Evolutionary conservation across 2,329 filamentous ascomycete genomes (phyloP), one percentile per base, ranked within the genome.

Genomic region (Aspergillus versicolor): DNA sequence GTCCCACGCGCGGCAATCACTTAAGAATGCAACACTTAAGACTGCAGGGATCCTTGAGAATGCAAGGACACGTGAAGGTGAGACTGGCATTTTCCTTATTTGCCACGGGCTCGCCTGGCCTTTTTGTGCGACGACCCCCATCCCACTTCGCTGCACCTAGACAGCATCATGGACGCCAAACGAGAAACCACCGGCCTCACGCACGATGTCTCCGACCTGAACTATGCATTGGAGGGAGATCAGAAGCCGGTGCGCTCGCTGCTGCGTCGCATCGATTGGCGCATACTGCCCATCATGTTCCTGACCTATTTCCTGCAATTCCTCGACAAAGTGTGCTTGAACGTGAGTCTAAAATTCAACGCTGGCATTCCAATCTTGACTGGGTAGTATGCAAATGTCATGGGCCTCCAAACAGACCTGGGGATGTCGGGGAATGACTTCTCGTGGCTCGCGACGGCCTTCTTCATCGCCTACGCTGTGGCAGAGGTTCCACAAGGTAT

Each of bases 221-320:
- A 7, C 15, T 1, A n/a, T 37, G 34, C 12, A 13, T 15, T 37
- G 34, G 34, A 37, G 3, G 34, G 34, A 5, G 7, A 7, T 52
- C 49, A 4, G 24, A 56, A 30, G 27, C 27, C 27, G 27, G 9
- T 30, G 17, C 38, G 30, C 15, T 70, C 71, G 2, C 68, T 87
- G 43, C 74, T 82, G 4, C 79, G 80, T 58, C 84, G 81, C 69
- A 80, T 87, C 48, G 84, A 87, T 64, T 81, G 75, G 73, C 80
- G 76, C 48, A 83, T 87, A 52, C 76, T 87, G 34, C 84, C 84
- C 0, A 75, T 87, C 52, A 85, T 87, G 82, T 86, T 86, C 59
- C 70, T 78, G 44, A 83, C 80, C 65, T 87, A 87, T 65, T 81
- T 81, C n/a, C 77, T 86, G 73, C 84, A 87, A 64, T 86, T 86